Base-by-base conservation (phyloP, 176 grass and related monocot genomes). In the Paspalum notatum region DNA sequence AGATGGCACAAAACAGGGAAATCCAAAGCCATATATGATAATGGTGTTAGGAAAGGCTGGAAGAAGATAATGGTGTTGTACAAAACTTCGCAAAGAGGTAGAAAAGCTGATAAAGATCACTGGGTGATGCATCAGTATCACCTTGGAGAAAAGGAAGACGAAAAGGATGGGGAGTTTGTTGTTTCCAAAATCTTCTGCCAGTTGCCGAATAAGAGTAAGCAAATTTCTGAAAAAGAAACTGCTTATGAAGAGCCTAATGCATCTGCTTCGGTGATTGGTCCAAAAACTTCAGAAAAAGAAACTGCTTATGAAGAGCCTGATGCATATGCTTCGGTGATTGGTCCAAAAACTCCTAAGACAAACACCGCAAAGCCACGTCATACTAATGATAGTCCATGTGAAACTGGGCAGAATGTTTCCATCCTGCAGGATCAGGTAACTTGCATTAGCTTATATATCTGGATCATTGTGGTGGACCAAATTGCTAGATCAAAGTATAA, bases 91-190 rank as follows among this genome's bases (percentile, higher is more conserved):
- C 81, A 91, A 87, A 81, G 46, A 71, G 76, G 90, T 22, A 39
- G 20, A 83, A 95, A 77, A 57, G 78, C 95, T 66, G 92, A 85
- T 57, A 98, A 80, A 79, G 81, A 82, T 75, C 82, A 87, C 60
- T 98, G 90, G 92, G 86, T 86, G 62, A 95, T 98, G 90, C 96
- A 95, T 89, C 88, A 98, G 68, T 98, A 95, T 74, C 92, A 95
- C 81, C 87, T 95, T 49, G 90, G 92, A 6, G 47, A 59, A 43
- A 84, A 91, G 49, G 90, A 95, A 87, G 84, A 93, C 13, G 90
- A 98, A 84, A 88, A 88, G 24, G 86, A 93, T 0, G 88, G 90
- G 7, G 86, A 91, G 5, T 49, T 91, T 76, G 90, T 93, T 50
- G 92, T 95, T 50, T 95, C 86, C 45, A 98, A 91, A 83, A 83